Conservation (phyloP, 768 basidiomycete genomes). For the Trametes villosa region DNA sequence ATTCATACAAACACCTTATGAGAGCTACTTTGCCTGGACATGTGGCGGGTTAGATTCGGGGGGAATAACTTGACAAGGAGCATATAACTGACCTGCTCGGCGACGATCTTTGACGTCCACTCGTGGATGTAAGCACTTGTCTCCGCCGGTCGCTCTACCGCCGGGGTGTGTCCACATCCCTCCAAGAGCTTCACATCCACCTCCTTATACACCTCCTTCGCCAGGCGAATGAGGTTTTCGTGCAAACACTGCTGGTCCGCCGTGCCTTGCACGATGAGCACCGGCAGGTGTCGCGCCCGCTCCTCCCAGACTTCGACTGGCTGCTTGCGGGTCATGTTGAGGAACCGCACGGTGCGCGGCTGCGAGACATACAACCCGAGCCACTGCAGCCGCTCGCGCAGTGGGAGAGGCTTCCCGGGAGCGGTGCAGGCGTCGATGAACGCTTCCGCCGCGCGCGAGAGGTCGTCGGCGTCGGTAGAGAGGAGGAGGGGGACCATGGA, state of each 20-base stretch:
- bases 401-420: constrained; percentile 1
- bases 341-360: no score
- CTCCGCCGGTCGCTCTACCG: constrained; percentile 19
- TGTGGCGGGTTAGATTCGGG: no score
- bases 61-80: no score
- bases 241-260: constrained; percentile 19
- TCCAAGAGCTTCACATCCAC: constrained; percentile 22
- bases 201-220: no score
- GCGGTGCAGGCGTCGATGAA: constrained; percentile 28
- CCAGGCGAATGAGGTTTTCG: constrained; percentile 10
- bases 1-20: no score
- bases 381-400: no score
- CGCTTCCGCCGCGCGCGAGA: constrained; percentile 3
- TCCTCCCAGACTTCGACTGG: constrained; percentile 19
- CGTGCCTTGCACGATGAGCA: constrained; percentile 28
- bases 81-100: no score
- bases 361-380: no score
- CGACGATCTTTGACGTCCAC: constrained; percentile 15
- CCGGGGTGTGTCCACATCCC: constrained; percentile 24
- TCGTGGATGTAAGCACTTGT: constrained; percentile 19
- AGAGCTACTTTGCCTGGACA: no score
- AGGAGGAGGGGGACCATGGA: neutral
- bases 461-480: constrained; percentile 13
- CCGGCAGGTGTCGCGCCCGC: constrained; percentile 17
- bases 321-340: no score